These are phyloP conservation scores for Neoascochyta sp. DNA, from an alignment of 2,329 filamentous ascomycete genomes.

Conservation along the genomic window DNA sequence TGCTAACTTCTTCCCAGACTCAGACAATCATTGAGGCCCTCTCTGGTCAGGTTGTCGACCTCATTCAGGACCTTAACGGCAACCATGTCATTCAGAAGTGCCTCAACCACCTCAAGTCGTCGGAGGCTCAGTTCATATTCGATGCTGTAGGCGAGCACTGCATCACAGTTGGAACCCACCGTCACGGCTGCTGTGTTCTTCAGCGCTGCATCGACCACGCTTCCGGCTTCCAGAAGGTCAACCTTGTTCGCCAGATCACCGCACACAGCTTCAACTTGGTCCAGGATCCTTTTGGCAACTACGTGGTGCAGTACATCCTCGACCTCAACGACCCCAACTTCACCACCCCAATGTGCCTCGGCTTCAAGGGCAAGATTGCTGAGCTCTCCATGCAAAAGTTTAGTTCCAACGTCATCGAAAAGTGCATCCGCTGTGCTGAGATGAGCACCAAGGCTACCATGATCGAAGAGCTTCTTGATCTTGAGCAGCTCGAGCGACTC, in stretches of 20 bases:
- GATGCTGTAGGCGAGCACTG: constrained; percentile 85
- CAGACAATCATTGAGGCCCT: constrained; percentile 84
- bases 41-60: constrained; percentile 77
- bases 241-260: constrained; percentile 83
- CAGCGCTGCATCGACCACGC: constrained; percentile 98
- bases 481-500: constrained; percentile 78
- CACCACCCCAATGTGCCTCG: constrained; percentile 80
- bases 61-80: constrained; percentile 96
- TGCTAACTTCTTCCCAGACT: constrained; percentile 48
- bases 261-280: constrained; percentile 83
- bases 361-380: constrained; percentile 70
- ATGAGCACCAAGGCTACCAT: constrained; percentile 72
- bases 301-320: constrained; percentile 96
- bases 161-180: constrained; percentile 89
- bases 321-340: constrained; percentile 85
- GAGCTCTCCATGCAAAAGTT: constrained; percentile 92
- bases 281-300: constrained; percentile 97
- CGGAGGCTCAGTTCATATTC: constrained; percentile 94
- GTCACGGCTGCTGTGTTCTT: constrained; percentile 95
- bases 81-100: constrained; percentile 99
- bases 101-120: constrained; percentile 82
- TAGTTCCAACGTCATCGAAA: constrained; percentile 98
- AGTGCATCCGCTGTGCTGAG: constrained; percentile 77
- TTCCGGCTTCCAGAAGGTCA: constrained; percentile 80
- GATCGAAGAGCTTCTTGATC: constrained; percentile 73